Evolutionary conservation across 352 stramenopile genomes (phyloP).

Genomic region (Phytopythium montanum): DNA sequence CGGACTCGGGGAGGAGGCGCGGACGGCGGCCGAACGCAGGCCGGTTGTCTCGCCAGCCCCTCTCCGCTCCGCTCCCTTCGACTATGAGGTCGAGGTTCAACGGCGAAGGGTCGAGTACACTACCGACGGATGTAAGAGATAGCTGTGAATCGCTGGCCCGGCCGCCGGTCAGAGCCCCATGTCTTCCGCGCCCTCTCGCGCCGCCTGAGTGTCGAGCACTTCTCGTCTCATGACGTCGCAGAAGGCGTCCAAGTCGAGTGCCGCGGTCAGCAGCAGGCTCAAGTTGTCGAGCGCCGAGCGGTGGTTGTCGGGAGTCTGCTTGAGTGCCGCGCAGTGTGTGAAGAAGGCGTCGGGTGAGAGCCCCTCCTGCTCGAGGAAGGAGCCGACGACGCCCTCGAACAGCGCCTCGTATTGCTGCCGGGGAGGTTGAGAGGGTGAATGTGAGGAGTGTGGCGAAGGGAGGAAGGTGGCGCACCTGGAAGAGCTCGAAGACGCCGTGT

Average conservation of each 20-base stretch:
- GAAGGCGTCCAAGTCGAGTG: slow-evolving; percentile 53
- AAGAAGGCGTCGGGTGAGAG: slow-evolving; percentile 46
- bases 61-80: too few relatives aligned
- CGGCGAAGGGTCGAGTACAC: background rate
- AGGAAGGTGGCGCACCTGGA: slow-evolving; percentile 19
- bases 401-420: slow-evolving; percentile 45
- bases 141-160: background rate
- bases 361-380: slow-evolving; percentile 43
- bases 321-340: slow-evolving; percentile 36
- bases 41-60: background rate
- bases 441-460: background rate
- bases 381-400: slow-evolving; percentile 35
- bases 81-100: too few relatives aligned
- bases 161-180: slow-evolving; percentile 40
- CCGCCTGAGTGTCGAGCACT: slow-evolving; percentile 39
- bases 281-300: slow-evolving; percentile 36
- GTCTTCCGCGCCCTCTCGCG: slow-evolving; percentile 45
- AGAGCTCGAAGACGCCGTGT: slow-evolving; percentile 40
- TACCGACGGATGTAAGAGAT: slow-evolving; percentile 5
- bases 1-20: background rate
- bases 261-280: slow-evolving; percentile 34
- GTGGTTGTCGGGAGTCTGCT: slow-evolving; percentile 24
- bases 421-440: background rate
- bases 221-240: slow-evolving; percentile 49
- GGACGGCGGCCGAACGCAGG: background rate